Evolutionary conservation across 139 green algal genomes (phyloP), one percentile per base, ranked within the genome.

Genomic region (Coelastrella sp.): DNA sequence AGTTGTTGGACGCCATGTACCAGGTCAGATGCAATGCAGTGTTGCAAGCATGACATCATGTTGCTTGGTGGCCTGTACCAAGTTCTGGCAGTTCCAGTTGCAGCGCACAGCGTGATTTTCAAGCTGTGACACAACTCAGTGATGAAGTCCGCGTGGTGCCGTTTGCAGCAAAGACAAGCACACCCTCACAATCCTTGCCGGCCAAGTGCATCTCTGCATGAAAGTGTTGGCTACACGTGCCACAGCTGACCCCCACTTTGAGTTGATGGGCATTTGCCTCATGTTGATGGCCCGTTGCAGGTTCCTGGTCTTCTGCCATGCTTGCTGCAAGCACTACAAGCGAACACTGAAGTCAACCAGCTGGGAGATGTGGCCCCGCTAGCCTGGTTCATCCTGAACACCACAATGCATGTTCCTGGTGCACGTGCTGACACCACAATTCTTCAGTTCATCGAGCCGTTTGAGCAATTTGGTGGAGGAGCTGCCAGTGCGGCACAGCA

Each of bases 351-450:
- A n/a, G 16, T 22, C 54, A 75, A 19, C 74, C 66, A 56, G 22
- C 64, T 47, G 80, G 56, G 23, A 11, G 87, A 91, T 65, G 68
- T 84, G 5, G 59, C 88, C n/a, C 88, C 91, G 4, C 8, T 93
- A 0, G 91, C 71, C 60, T 93, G 91, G 91, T 89, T 91, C 7
- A 47, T 83, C 47, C 88, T 93, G 16, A 91, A 73, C 58, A 87
- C 90, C 0, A 88, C 84, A 7, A 61, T 75, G 7, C 58, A 88
- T 59, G 80, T 88, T 3, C 56, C 57, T 47, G 68, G 68, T 71
- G 80, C 80, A 65, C 57, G 78, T 19, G 20, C n/a, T 58, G 73
- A 89, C 3, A 47, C 89, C 0, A 20, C 56, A 16, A 84, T 94
- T 32, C 14, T 58, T 13, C 64, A 73, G 56, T 56, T 85, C 20